Conservation (phyloP, 176 grass and related monocot species). For the Juncus effusus region DNA sequence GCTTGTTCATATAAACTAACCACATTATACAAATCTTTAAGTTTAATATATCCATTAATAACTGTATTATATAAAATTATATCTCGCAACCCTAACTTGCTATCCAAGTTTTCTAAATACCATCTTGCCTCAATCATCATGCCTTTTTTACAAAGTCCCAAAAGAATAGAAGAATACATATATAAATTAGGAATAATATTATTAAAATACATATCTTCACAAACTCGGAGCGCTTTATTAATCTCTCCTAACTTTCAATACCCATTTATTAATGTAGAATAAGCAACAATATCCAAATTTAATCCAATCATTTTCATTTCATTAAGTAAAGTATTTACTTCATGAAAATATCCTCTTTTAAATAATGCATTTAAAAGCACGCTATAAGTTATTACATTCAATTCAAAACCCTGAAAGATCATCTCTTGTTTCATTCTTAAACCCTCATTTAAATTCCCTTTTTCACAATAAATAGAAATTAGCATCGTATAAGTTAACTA, state of each 20-base stretch:
- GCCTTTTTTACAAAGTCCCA: conserved; percentile 63
- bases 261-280: conserved; percentile 86
- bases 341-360: conserved; percentile 58
- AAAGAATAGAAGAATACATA: conserved; percentile 60
- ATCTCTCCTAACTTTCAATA: conserved; percentile 76
- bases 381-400: conserved; percentile 93
- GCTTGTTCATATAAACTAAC: conserved; percentile 60
- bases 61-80: conserved; percentile 76
- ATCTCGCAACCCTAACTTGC: conserved; percentile 28
- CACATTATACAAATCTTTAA: conserved; percentile 66
- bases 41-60: conserved; percentile 80
- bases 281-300: conserved; percentile 79
- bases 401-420: conserved; percentile 50
- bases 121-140: conserved; percentile 67
- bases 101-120: conserved; percentile 72
- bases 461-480: conserved; percentile 59
- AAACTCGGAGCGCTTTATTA: conserved; percentile 69
- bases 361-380: conserved; percentile 68
- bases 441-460: conserved; percentile 71
- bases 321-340: conserved; percentile 67
- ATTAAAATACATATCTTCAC: conserved; percentile 57
- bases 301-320: conserved; percentile 72
- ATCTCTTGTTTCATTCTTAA: conserved; percentile 72
- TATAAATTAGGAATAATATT: conserved; percentile 55
- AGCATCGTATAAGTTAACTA: conserved; percentile 91